Percentiles rank a stretch among this genome's conserved stretches.
phyloP scores from a whole-genome alignment of 306 rosid genomes.

The Prunus padus region DNA sequence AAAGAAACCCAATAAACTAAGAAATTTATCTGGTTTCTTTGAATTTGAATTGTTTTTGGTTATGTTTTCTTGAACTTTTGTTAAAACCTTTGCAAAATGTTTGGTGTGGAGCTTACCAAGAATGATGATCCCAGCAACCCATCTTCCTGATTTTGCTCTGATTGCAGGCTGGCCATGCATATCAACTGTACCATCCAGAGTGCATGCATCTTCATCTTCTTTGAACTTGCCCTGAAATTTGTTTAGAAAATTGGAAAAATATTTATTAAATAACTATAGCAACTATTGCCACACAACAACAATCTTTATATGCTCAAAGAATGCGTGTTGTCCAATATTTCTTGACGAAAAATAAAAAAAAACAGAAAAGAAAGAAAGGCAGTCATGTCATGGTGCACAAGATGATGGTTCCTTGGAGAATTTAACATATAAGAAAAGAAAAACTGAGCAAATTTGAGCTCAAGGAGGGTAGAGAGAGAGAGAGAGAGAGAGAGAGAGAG shows the following conservation, averaged over 20 bases:
- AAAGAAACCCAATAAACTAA: not conserved
- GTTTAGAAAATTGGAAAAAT: not conserved
- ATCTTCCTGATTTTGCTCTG: slow-evolving; percentile 75
- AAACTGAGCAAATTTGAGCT: not conserved
- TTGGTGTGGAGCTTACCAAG: slow-evolving; percentile 60
- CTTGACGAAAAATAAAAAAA: not conserved
- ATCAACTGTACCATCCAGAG: slow-evolving; percentile 90
- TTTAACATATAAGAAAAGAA: not conserved
- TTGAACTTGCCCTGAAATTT: slow-evolving; percentile 40
- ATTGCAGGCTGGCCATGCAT: slow-evolving; percentile 82
- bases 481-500: not conserved
- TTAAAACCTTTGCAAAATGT: not conserved
- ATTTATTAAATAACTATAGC: not conserved
- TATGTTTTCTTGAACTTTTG: not conserved
- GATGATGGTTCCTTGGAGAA: not conserved
- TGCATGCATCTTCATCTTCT: slow-evolving; percentile 51
- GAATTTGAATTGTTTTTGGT: not conserved
- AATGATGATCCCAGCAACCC: slow-evolving; percentile 86
- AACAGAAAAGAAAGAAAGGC: not conserved
- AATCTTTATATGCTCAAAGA: not conserved
- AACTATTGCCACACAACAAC: not conserved
- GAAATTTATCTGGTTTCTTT: not conserved
- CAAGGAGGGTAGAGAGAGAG: not conserved
- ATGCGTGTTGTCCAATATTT: not conserved
- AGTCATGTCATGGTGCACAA: not conserved